Evolutionary conservation across 768 basidiomycete genomes (phyloP).

Genomic region (Candolleomyces eurysporus): DNA sequence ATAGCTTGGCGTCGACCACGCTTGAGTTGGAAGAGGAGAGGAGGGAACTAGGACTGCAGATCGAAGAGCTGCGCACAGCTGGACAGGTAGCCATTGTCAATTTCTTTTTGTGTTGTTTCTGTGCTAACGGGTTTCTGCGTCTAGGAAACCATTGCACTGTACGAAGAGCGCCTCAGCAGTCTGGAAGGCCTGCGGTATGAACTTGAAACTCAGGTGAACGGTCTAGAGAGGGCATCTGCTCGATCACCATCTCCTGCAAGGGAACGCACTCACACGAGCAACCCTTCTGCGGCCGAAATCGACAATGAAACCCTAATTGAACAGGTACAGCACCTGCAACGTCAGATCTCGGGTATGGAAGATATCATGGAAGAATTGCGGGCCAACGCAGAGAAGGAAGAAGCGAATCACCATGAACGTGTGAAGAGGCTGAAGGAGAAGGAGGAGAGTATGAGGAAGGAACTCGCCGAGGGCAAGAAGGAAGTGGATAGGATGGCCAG

Average conservation of each 20-base stretch:
- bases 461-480: conserved; percentile 62
- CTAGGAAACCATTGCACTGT: conserved; percentile 92
- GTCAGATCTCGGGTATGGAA: conserved; percentile 72
- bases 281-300: conserved; percentile 78
- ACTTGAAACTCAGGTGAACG: conserved; percentile 58
- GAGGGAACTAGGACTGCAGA: conserved; percentile 63
- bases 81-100: conserved; percentile 62
- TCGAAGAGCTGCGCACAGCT: conserved; percentile 83
- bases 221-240: conserved; percentile 42
- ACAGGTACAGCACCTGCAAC: conserved; percentile 85
- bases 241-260: conserved; percentile 20
- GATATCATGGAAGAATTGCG: conserved; percentile 82
- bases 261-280: conserved; percentile 19
- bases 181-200: conserved; percentile 76
- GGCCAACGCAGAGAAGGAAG: conserved; percentile 71
- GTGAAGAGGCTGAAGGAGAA: conserved; percentile 71
- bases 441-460: conserved; percentile 67
- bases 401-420: conserved; percentile 56
- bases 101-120: background rate
- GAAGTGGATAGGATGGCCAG: conserved; percentile 63
- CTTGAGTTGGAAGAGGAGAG: conserved; percentile 51
- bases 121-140: background rate
- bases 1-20: conserved; percentile 25
- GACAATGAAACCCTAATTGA: conserved; percentile 92
- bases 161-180: conserved; percentile 81